Conservation (phyloP, 1,139 yeast species). For the Taphrina sp. region DNA sequence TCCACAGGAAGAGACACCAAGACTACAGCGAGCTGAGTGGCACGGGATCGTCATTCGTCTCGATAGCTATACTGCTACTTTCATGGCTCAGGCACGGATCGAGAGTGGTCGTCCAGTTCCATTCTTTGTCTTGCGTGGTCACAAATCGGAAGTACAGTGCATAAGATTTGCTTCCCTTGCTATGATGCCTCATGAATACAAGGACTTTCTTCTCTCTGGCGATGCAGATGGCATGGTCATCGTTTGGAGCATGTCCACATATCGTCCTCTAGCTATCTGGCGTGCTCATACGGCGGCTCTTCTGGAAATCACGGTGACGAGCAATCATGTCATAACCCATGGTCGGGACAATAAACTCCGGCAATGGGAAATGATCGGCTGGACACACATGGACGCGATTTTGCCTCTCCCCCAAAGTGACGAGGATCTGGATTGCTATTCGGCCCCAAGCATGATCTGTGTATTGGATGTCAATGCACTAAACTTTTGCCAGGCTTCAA, state of each 20-base stretch:
- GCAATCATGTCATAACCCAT: conserved; percentile 4
- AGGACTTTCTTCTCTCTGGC: conserved; percentile 13
- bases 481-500: conserved; percentile 23
- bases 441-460: conserved; percentile 6
- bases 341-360: conserved; percentile 28
- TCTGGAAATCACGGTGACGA: neutral
- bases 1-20: no score
- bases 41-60: no score
- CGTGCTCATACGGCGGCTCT: conserved; percentile 22
- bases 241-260: conserved; percentile 16
- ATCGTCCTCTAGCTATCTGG: conserved; percentile 31
- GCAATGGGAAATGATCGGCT: conserved; percentile 21
- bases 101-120: no score
- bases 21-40: no score
- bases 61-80: no score
- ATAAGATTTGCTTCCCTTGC: neutral
- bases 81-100: no score
- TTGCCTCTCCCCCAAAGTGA: conserved; percentile 1
- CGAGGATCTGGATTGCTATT: neutral
- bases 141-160: conserved; percentile 10
- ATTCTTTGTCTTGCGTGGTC: conserved; percentile 23
- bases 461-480: conserved; percentile 26
- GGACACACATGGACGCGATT: neutral
- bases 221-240: conserved; percentile 24
- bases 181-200: neutral